A percentile compares a stretch with the other conserved stretches of the same genome.
Evolutionary conservation across 2,329 filamentous ascomycete genomes (phyloP).

Genomic region (Zymoseptoria crescenta): DNA sequence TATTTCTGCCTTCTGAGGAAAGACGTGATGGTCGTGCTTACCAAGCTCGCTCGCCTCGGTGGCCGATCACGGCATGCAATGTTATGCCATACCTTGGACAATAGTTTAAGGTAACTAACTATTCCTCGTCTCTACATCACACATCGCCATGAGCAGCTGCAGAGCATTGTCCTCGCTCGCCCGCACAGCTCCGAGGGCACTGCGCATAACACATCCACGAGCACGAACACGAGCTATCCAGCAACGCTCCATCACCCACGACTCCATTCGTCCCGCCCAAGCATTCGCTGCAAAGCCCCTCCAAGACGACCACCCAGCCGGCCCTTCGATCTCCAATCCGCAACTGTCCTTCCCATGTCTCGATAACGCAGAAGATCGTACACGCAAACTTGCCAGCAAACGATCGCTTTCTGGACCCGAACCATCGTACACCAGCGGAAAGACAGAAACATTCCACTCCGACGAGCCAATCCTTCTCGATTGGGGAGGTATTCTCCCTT

Average conservation of each 20-base stretch:
- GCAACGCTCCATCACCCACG: slow-evolving; percentile 10
- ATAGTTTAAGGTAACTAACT: too few relatives aligned
- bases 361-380: slow-evolving; percentile 67
- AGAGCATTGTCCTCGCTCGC: slow-evolving; percentile 3
- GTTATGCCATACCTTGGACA: too few relatives aligned
- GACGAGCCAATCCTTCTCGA: slow-evolving; percentile 71
- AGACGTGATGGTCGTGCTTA: background rate
- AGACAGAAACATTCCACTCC: slow-evolving; percentile 71
- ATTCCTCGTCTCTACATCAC: background rate
- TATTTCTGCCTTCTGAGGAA: background rate
- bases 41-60: background rate
- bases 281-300: slow-evolving; percentile 17
- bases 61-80: background rate
- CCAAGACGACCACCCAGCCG: slow-evolving; percentile 21
- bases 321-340: slow-evolving; percentile 57
- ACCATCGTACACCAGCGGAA: slow-evolving; percentile 85
- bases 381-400: slow-evolving; percentile 63
- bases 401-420: slow-evolving; percentile 69
- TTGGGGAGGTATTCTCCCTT: slow-evolving; percentile 86
- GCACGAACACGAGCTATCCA: slow-evolving; percentile 4
- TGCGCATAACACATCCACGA: slow-evolving; percentile 8
- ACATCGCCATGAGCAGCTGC: slow-evolving; percentile 8
- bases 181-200: slow-evolving; percentile 5
- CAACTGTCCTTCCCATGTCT: slow-evolving; percentile 86
- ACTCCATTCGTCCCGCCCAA: slow-evolving; percentile 10